phyloP scores from a whole-genome alignment of 805 yeast species.

The Wickerhamiella shivajii region DNA sequence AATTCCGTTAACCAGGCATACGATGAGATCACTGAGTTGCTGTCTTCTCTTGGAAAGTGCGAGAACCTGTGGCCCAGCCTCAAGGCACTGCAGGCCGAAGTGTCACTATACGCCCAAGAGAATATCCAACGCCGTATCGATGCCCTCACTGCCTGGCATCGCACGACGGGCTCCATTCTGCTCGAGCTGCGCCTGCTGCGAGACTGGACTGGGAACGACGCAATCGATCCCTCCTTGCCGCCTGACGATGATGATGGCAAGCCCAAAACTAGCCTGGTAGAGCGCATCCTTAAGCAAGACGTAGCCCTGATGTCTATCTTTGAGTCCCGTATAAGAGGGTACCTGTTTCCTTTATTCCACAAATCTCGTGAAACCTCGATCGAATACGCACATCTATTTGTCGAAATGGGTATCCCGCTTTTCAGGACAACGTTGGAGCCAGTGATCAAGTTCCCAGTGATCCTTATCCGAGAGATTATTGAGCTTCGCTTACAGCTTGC shows the following conservation, averaged over 20 bases:
- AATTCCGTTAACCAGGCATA: constrained; percentile 25
- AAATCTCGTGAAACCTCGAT: constrained; percentile 65
- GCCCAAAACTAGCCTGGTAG: constrained; percentile 65
- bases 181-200: constrained; percentile 46
- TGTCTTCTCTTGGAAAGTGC: constrained; percentile 49
- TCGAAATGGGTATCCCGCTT: constrained; percentile 54
- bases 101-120: constrained; percentile 50
- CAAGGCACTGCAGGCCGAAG: constrained; percentile 64
- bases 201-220: constrained; percentile 76
- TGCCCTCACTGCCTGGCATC: constrained; percentile 72
- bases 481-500: constrained; percentile 64
- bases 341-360: constrained; percentile 66
- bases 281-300: constrained; percentile 55
- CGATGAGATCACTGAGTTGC: constrained; percentile 38
- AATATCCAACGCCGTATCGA: constrained; percentile 54
- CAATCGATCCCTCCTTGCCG: constrained; percentile 43
- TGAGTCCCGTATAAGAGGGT: constrained; percentile 48
- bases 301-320: constrained; percentile 37
- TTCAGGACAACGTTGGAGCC: constrained; percentile 40
- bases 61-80: constrained; percentile 68
- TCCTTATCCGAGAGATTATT: constrained; percentile 64
- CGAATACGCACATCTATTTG: constrained; percentile 44
- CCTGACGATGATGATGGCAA: constrained; percentile 32
- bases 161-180: constrained; percentile 54
- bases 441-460: constrained; percentile 61